These are phyloP conservation scores for Bimuria novae-zelandiae DNA, from an alignment of 2,329 filamentous ascomycete species.

Conservation along the genomic window DNA sequence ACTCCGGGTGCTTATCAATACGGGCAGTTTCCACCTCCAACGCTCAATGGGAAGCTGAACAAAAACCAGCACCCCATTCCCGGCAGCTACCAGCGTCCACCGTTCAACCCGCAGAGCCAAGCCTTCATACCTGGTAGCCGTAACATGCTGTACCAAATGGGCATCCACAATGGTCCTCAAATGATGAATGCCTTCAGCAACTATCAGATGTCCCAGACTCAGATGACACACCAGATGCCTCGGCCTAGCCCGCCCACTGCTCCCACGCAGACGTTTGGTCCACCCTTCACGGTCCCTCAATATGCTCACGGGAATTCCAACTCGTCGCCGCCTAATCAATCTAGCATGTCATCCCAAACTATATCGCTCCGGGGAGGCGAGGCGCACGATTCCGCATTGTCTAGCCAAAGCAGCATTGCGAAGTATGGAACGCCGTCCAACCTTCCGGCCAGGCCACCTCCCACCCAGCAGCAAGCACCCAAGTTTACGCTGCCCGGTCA, in stretches of 20 bases:
- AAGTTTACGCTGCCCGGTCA: slow-evolving; percentile 32
- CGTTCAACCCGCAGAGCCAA: slow-evolving; percentile 93
- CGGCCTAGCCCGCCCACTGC: slow-evolving; percentile 34
- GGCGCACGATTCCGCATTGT: slow-evolving; percentile 23
- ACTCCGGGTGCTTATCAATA: slow-evolving; percentile 67
- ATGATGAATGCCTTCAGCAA: slow-evolving; percentile 37
- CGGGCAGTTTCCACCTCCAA: slow-evolving; percentile 73
- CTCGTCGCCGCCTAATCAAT: slow-evolving; percentile 24
- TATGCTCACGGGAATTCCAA: slow-evolving; percentile 18
- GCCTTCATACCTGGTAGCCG: slow-evolving; percentile 76
- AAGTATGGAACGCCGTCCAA: slow-evolving; percentile 61
- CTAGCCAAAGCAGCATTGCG: slow-evolving; percentile 55
- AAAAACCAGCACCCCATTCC: slow-evolving; percentile 82
- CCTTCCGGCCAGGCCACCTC: slow-evolving; percentile 60
- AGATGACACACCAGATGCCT: slow-evolving; percentile 32
- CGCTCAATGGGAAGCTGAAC: slow-evolving; percentile 63
- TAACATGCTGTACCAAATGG: slow-evolving; percentile 39
- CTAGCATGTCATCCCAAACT: slow-evolving; percentile 19
- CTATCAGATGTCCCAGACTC: slow-evolving; percentile 30
- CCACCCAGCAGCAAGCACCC: slow-evolving; percentile 37
- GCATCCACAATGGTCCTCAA: slow-evolving; percentile 37
- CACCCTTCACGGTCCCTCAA: slow-evolving; percentile 32
- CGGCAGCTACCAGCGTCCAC: slow-evolving; percentile 80
- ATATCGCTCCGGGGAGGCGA: slow-evolving; percentile 8
- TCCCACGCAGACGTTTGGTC: slow-evolving; percentile 36